Conservation (phyloP, 192 early-diverging fungal species). For the Linnemannia elongata region DNA sequence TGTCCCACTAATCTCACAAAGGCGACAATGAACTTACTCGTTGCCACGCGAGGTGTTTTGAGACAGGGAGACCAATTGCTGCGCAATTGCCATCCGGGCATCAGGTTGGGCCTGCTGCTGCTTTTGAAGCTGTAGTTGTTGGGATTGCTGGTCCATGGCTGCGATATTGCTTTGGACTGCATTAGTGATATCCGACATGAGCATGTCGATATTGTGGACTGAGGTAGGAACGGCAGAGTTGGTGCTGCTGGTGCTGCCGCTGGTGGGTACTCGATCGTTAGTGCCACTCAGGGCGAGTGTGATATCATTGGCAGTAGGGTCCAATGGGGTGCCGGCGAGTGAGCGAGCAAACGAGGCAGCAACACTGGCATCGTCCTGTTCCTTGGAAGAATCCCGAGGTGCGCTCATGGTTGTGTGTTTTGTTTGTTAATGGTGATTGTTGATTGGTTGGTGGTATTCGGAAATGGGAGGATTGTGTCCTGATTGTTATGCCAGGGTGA, state of each 20-base stretch:
- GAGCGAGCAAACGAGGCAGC: slow-evolving; percentile 54
- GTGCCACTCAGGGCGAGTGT: slow-evolving; percentile 24
- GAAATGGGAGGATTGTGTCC: not conserved
- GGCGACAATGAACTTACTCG: slow-evolving; percentile 23
- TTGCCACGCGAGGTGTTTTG: slow-evolving; percentile 28
- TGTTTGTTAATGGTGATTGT: not conserved
- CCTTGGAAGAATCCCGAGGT: slow-evolving; percentile 46
- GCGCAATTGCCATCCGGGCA: slow-evolving; percentile 46
- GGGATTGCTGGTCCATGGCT: slow-evolving; percentile 27
- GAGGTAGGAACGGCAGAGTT: not conserved
- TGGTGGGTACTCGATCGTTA: not conserved
- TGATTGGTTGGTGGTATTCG: not conserved
- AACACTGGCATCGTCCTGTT: slow-evolving; percentile 43
- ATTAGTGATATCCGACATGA: slow-evolving; percentile 32
- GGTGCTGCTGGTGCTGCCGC: not conserved
- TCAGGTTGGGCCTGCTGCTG: slow-evolving; percentile 28
- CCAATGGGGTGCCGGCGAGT: slow-evolving; percentile 39
- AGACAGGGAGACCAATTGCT: slow-evolving; percentile 41
- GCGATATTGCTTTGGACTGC: slow-evolving; percentile 37
- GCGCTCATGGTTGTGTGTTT: slow-evolving; percentile 33
- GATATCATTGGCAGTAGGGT: slow-evolving; percentile 34
- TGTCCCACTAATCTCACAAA: not conserved
- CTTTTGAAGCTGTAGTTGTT: slow-evolving; percentile 11
- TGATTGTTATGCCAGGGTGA: not conserved
- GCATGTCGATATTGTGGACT: slow-evolving; percentile 17